Evolutionary conservation across 2,329 filamentous ascomycete species (phyloP).

Genomic region (Hypoxylon sp.): DNA sequence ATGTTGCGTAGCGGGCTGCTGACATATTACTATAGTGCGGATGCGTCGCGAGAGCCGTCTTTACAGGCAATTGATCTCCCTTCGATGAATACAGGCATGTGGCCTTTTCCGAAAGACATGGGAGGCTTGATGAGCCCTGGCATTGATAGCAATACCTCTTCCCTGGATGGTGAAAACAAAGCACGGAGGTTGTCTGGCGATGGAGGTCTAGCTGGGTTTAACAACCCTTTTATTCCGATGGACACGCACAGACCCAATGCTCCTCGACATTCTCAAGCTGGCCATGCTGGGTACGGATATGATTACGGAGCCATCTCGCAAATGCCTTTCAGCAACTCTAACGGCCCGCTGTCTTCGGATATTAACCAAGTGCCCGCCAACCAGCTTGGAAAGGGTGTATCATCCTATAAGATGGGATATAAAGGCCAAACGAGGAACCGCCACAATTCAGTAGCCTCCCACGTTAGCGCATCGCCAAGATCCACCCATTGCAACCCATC

Average conservation of each 20-base stretch:
- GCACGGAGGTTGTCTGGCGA: neutral
- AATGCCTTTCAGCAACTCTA: neutral
- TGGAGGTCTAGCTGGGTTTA: neutral
- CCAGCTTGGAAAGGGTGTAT: constrained; percentile 1
- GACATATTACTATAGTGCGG: neutral
- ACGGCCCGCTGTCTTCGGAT: neutral
- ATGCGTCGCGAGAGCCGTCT: neutral
- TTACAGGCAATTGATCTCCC: neutral
- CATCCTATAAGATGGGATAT: neutral
- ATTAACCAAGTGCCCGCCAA: neutral
- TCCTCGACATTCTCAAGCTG: neutral
- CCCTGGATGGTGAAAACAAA: neutral
- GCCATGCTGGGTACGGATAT: constrained; percentile 1
- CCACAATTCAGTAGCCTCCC: constrained; percentile 3
- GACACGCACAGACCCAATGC: neutral
- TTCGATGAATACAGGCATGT: neutral
- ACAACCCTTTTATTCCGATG: neutral
- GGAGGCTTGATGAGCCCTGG: neutral
- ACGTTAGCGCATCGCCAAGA: neutral
- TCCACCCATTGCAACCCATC: neutral
- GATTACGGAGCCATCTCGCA: neutral
- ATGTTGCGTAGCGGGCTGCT: neutral
- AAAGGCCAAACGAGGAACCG: constrained; percentile 5
- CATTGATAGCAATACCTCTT: neutral
- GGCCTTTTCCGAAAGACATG: constrained; percentile 2